These are phyloP conservation scores for Prunus armeniaca DNA, from an alignment of 306 rosid genomes.

Conservation along the genomic window DNA sequence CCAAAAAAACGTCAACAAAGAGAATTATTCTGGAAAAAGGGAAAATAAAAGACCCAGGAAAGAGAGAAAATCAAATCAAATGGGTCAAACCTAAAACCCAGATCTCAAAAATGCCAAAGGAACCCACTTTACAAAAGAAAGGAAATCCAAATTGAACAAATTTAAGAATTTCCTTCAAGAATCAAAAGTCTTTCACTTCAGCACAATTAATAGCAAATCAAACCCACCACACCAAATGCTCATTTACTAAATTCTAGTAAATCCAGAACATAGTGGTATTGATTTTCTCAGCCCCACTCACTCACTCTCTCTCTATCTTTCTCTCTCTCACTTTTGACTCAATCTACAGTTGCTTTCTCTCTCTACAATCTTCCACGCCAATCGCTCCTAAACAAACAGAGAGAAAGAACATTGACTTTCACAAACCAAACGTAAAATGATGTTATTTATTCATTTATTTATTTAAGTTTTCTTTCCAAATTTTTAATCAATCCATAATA, in stretches of 20 bases:
- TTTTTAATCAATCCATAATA: constrained; percentile 5
- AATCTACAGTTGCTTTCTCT: constrained; percentile 5
- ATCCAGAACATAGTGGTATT: constrained; percentile 39
- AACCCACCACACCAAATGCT: constrained; percentile 37
- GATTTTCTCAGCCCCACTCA: constrained; percentile 9
- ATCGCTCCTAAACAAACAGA: constrained; percentile 33
- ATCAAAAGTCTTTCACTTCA: constrained; percentile 14
- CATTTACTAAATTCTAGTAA: constrained; percentile 30
- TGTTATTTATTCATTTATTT: constrained; percentile 17
- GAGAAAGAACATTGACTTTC: constrained; percentile 65
- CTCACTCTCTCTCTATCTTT: constrained; percentile 3
- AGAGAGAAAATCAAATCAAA: constrained; percentile 18
- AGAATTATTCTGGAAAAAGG: neutral
- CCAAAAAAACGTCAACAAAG: neutral
- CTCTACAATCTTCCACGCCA: constrained; percentile 23
- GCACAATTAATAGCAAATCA: constrained; percentile 36
- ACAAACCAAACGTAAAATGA: constrained; percentile 33
- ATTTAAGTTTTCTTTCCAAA: neutral
- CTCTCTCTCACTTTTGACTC: constrained; percentile 21
- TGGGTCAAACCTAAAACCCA: constrained; percentile 59
- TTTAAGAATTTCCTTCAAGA: constrained; percentile 12
- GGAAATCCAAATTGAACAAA: constrained; percentile 6
- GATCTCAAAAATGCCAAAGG: constrained; percentile 60
- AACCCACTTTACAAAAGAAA: constrained; percentile 16
- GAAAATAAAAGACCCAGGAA: constrained; percentile 10